Evolutionary conservation across 2,329 filamentous ascomycete genomes (phyloP).

Genomic region (Calonectria montana): DNA sequence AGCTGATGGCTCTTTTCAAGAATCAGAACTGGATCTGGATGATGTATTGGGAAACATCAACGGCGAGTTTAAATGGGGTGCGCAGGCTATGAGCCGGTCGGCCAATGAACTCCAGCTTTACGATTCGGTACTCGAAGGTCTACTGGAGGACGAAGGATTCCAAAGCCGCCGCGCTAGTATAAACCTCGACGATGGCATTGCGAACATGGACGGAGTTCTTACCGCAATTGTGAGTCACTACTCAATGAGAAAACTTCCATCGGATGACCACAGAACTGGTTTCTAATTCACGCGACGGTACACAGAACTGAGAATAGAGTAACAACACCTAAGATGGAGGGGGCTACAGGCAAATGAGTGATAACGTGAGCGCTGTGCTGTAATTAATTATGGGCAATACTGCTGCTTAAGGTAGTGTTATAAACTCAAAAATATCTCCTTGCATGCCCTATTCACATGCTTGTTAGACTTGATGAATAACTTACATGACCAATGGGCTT

Average conservation of each 20-base stretch:
- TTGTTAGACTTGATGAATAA: too few species aligned
- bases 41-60: background rate
- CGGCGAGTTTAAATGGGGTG: background rate
- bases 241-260: background rate
- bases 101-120: background rate
- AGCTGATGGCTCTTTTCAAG: background rate
- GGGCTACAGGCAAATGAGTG: background rate
- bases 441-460: too few species aligned
- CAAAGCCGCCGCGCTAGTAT: background rate
- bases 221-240: background rate
- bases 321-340: background rate
- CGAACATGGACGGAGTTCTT: background rate
- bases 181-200: background rate
- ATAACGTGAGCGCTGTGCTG: background rate
- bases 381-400: too few species aligned
- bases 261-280: background rate
- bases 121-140: background rate
- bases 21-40: background rate
- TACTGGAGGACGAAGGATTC: background rate
- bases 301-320: background rate
- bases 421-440: too few species aligned
- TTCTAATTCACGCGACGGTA: background rate
- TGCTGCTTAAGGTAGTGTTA: too few species aligned
- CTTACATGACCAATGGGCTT: too few species aligned
- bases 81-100: background rate